Conservation (phyloP, 345 rosid species). For the Punica granatum region DNA sequence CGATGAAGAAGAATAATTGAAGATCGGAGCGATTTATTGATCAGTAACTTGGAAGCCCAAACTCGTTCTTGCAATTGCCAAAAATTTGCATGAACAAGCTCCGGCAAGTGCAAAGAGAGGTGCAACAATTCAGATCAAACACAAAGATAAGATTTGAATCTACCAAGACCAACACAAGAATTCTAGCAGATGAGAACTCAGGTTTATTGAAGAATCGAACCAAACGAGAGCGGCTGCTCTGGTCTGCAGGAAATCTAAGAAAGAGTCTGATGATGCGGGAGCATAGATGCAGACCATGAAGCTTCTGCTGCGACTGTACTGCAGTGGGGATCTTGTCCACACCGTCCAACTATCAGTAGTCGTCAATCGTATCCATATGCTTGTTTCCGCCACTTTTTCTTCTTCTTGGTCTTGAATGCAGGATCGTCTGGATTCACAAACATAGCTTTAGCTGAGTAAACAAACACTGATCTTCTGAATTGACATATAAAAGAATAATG, state of each 20-base stretch:
- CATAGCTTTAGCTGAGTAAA: neutral
- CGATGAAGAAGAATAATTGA: neutral
- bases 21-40: neutral
- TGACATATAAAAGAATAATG: no score
- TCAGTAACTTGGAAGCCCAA: neutral
- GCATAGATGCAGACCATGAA: neutral
- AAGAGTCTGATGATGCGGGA: neutral
- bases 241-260: neutral
- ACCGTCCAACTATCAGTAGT: constrained; percentile 12
- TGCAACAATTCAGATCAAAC: neutral
- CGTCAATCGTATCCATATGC: constrained; percentile 21
- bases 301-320: neutral
- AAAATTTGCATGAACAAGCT: neutral
- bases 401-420: constrained; percentile 31
- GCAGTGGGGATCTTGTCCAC: neutral
- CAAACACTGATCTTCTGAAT: neutral
- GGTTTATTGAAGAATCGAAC: neutral
- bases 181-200: neutral
- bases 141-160: neutral
- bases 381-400: constrained; percentile 41
- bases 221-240: neutral
- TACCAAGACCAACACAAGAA: neutral
- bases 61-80: neutral
- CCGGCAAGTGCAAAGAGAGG: neutral
- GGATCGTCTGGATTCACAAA: constrained; percentile 32